Evolutionary conservation across 768 basidiomycete genomes (phyloP).

Genomic region (Phylloporus rhodoxanthus): DNA sequence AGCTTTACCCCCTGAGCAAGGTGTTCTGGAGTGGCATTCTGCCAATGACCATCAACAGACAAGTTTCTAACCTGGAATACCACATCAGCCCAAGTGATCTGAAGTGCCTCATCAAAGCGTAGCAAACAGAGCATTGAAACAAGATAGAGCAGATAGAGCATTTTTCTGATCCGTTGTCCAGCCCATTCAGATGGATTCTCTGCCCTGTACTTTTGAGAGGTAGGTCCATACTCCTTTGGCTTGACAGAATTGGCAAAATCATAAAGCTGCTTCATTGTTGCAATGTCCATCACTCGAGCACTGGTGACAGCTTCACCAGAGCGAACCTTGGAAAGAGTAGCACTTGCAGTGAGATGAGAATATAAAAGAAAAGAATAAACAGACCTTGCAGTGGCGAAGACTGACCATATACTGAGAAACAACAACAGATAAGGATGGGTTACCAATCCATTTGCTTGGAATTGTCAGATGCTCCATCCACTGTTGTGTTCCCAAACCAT

Average conservation of each 20-base stretch:
- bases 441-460: not conserved
- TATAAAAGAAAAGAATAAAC: not conserved
- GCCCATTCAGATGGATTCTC: not conserved
- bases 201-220: not conserved
- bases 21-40: not conserved
- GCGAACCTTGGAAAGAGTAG: not conserved
- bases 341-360: not conserved
- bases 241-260: not conserved
- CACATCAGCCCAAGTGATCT: not conserved
- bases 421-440: not conserved
- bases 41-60: not conserved
- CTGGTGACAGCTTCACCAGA: not conserved
- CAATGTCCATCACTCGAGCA: not conserved
- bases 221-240: not conserved
- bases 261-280: not conserved
- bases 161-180: not conserved
- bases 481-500: not conserved
- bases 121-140: not conserved
- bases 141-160: not conserved
- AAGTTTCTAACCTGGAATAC: not conserved
- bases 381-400: not conserved
- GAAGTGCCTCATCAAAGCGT: not conserved
- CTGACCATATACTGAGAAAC: not conserved
- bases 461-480: not conserved
- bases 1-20: not conserved